Evolutionary conservation across 371 early-diverging fungal species (phyloP).

Genomic region (Zychaea mexicana): DNA sequence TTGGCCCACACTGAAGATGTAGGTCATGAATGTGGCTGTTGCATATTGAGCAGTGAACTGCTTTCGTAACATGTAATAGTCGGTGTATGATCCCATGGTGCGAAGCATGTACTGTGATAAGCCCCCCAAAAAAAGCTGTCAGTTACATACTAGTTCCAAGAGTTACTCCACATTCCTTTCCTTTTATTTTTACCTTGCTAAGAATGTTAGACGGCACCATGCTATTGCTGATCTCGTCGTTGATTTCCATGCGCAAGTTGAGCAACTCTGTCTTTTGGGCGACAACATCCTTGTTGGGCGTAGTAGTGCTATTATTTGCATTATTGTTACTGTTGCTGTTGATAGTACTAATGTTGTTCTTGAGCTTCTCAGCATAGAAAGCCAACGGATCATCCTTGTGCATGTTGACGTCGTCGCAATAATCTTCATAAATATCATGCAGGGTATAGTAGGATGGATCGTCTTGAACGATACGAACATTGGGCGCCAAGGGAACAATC

Average conservation of each 20-base stretch:
- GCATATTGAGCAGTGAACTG: slow-evolving; percentile 92
- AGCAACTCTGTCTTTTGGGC: slow-evolving; percentile 66
- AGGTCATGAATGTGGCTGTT: slow-evolving; percentile 87
- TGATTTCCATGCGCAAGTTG: slow-evolving; percentile 80
- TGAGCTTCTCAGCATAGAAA: slow-evolving; percentile 69
- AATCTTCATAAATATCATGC: slow-evolving; percentile 86
- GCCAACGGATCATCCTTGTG: slow-evolving; percentile 84
- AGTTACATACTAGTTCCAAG: not conserved
- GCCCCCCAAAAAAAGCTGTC: not conserved
- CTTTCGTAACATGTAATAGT: slow-evolving; percentile 92
- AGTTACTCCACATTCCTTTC: not conserved
- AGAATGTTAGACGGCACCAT: slow-evolving; percentile 86
- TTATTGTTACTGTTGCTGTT: not conserved
- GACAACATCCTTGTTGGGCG: slow-evolving; percentile 23
- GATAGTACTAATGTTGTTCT: slow-evolving; percentile 34
- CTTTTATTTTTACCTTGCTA: slow-evolving; percentile 50
- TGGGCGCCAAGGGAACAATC: slow-evolving; percentile 90
- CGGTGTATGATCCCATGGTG: slow-evolving; percentile 76
- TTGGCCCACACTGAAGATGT: slow-evolving; percentile 83
- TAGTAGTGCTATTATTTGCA: too few relatives aligned
- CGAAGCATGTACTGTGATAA: slow-evolving; percentile 60
- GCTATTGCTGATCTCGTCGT: slow-evolving; percentile 73
- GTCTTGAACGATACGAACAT: slow-evolving; percentile 91
- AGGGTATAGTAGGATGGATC: slow-evolving; percentile 86
- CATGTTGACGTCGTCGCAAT: slow-evolving; percentile 68